These are phyloP conservation scores for Colletotrichum sojae DNA, from an alignment of 2,329 filamentous ascomycete species.

Conservation along the genomic window DNA sequence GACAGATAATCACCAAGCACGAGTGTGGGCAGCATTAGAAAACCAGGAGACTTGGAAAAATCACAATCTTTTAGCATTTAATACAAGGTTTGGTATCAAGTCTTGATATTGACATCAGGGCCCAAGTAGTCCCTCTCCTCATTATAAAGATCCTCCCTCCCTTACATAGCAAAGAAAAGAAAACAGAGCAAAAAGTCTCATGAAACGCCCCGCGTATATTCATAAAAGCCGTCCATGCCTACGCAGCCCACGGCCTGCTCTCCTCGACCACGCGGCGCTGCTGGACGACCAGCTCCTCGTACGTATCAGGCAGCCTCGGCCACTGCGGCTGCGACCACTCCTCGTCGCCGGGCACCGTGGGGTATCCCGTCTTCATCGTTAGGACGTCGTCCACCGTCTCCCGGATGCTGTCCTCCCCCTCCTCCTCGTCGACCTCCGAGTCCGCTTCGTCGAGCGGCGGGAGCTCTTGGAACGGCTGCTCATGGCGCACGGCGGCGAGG, in stretches of 20 bases:
- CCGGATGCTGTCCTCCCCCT: slow-evolving; percentile 28
- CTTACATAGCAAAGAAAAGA: neutral
- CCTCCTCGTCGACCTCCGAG: slow-evolving; percentile 36
- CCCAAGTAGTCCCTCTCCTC: neutral
- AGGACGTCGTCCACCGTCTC: slow-evolving; percentile 39
- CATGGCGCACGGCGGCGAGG: slow-evolving; percentile 32
- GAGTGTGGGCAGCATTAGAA: too few relatives aligned
- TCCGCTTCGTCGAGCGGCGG: slow-evolving; percentile 39
- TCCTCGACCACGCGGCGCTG: slow-evolving; percentile 30
- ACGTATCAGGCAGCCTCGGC: slow-evolving; percentile 36
- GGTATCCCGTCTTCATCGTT: slow-evolving; percentile 27
- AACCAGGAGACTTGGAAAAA: neutral
- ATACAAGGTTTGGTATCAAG: slow-evolving; percentile 4
- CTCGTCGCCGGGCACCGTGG: slow-evolving; percentile 28
- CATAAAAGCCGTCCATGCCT: slow-evolving; percentile 5
- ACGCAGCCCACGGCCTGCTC: slow-evolving; percentile 14
- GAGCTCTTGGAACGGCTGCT: slow-evolving; percentile 31
- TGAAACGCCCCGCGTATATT: neutral
- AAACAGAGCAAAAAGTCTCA: neutral
- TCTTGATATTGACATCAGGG: slow-evolving; percentile 16
- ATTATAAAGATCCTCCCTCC: neutral
- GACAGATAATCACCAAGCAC: too few relatives aligned
- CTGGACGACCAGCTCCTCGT: slow-evolving; percentile 39
- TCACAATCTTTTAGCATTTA: neutral
- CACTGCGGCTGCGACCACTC: slow-evolving; percentile 41